Evolutionary conservation across 257 asterid species (phyloP), one percentile per base, ranked within the genome.

Genomic region (Misopates orontium): DNA sequence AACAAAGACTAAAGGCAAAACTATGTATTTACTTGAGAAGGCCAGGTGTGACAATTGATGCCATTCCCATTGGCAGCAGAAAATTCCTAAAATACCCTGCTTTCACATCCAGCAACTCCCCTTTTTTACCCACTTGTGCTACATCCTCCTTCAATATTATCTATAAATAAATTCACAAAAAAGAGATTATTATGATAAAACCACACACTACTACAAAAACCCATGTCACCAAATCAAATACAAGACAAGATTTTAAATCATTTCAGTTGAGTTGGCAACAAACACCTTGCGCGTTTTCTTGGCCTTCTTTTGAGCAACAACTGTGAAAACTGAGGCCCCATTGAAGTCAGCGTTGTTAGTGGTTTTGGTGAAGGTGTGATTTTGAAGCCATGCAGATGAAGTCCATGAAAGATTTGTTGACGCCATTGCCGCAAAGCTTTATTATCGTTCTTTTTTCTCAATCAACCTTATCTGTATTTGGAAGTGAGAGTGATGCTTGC

Each of bases 61-160:
- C 97, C 67, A 75, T 83, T 48, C 99, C 97, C 84, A 71, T 19
- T 1, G 95, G 97, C 39, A 71, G 74, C 79, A 94, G 74, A 73
- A 70, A 94, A 68, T 94, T 94, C 81, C 99, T 83, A 41, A 67
- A 80, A 77, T 62, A 94, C 40, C 97, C 99, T 75, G 99, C 96
- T 79, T 75, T 94, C 73, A 94, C 97, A 49, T 85, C 92, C 78
- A 80, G 23, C 58, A 94, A 84, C 76, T 90, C 84, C 21, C 99
- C 99, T 67, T 90, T 88, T 77, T 86, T 85, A 64, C 99, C 97
- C 86, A 94, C 75, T 13, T 77, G 71, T 16, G 77, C 10, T 68
- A 93, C 93, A 77, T 93, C 96, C 76, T 93, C 97, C 81, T 87
- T 87, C 90, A 93, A 64, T 80, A 87, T 87, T 77, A 93, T 77